Base-by-base conservation (phyloP, 257 asterid species). In the Verbena officinalis region DNA sequence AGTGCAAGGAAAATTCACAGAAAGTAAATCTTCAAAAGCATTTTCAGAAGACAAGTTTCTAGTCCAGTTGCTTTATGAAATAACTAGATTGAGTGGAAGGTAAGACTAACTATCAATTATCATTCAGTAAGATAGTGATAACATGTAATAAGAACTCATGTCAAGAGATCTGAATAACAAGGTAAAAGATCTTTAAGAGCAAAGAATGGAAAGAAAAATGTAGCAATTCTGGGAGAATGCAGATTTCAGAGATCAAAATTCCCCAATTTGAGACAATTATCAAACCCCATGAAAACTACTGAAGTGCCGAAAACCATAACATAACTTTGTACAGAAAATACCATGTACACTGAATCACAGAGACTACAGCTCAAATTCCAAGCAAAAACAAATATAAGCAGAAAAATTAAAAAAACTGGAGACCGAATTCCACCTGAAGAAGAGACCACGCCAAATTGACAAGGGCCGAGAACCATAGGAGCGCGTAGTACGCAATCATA, bases 401-500 rank as follows among this genome's bases (percentile, higher is more conserved):
- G 10, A 11, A 56, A 22, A 57, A 42, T 45, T 5, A 39, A 65
- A 59, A 65, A 38, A 9, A 0, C n/a, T n/a, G 49, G 50, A 59
- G 46, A 55, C 3, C 14, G 63, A 62, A 58, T 21, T 50, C 17
- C 11, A 93, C 98, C 96, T 93, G 98, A 72, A 90, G 85, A 69
- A 74, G 71, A 65, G 91, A 83, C 98, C 96, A 93, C 6, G 86
- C 84, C 44, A 90, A 79, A 72, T 87, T 88, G 45, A 90, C 79
- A 59, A 93, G 76, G 68, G 95, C 84, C 17, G 98, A 75, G 38
- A 77, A 13, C 97, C 97, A 93, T 5, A 93, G 79, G 45, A 93
- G 87, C 17, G 75, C 88, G 65, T 89, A 87, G 81, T 85, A 87
- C 69, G 96, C 88, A 70, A 85, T 85, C 91, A 90, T 87, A 19